A percentile compares a stretch with the other conserved stretches of the same genome.
Evolutionary conservation across 2,329 filamentous ascomycete species (phyloP).

Genomic region (Aspergillus sp.): DNA sequence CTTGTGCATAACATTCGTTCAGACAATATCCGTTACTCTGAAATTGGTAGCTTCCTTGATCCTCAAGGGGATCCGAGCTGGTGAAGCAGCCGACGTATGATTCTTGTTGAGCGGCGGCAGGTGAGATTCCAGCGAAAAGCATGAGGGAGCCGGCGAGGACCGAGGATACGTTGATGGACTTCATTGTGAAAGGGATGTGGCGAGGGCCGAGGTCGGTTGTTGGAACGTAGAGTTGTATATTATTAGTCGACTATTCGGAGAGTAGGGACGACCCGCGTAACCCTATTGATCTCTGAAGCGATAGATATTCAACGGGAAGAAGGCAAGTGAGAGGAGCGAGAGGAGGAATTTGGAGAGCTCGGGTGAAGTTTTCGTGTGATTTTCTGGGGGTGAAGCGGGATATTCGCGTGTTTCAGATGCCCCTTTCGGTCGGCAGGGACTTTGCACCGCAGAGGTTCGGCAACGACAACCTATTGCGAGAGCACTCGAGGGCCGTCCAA

Average conservation of each 20-base stretch:
- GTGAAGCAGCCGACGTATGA: slow-evolving; percentile 57
- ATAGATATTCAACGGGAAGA: neutral
- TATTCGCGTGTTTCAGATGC: slow-evolving; percentile 26
- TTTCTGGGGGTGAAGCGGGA: slow-evolving; percentile 22
- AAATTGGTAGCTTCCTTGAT: slow-evolving; percentile 55
- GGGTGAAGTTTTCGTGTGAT: slow-evolving; percentile 13
- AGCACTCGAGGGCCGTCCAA: neutral
- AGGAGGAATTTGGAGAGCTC: slow-evolving; percentile 11
- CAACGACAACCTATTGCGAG: neutral
- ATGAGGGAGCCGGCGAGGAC: slow-evolving; percentile 32
- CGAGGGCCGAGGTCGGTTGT: slow-evolving; percentile 7
- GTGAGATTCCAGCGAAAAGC: slow-evolving; percentile 29
- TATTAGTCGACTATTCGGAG: slow-evolving; percentile 25
- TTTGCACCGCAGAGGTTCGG: slow-evolving; percentile 20
- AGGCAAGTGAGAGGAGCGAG: slow-evolving; percentile 8
- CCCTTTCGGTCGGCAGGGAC: slow-evolving; percentile 24
- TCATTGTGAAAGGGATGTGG: slow-evolving; percentile 28
- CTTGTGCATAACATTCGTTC: slow-evolving; percentile 51
- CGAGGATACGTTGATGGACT: slow-evolving; percentile 32
- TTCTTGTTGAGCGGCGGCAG: slow-evolving; percentile 26
- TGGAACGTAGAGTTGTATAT: slow-evolving; percentile 19
- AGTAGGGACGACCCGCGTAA: slow-evolving; percentile 46
- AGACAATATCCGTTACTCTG: slow-evolving; percentile 63
- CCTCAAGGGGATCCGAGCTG: slow-evolving; percentile 50
- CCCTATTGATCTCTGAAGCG: slow-evolving; percentile 29